Conservation (phyloP, 306 rosid genomes). For the Sindora glabra region DNA sequence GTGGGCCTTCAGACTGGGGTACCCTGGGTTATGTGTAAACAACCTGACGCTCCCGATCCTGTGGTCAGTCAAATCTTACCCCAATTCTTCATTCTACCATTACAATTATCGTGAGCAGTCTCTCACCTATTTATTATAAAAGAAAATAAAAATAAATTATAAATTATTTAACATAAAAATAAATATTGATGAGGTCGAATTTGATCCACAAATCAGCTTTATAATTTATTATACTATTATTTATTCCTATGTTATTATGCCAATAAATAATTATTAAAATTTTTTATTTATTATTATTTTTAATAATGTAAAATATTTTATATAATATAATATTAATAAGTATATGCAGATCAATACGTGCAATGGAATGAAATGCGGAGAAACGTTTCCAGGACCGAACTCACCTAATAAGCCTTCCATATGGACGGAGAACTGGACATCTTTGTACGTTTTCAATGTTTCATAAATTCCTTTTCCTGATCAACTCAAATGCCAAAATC, state of each 20-base stretch:
- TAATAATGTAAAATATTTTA: background rate
- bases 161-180: too few relatives aligned
- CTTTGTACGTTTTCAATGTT: slow-evolving; percentile 36
- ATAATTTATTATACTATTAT: too few relatives aligned
- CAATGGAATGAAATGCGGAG: slow-evolving; percentile 73
- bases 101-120: too few relatives aligned
- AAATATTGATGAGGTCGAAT: too few relatives aligned
- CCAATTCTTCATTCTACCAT: background rate
- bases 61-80: slow-evolving; percentile 32
- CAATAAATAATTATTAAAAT: too few relatives aligned
- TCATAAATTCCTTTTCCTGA: background rate
- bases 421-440: slow-evolving; percentile 87
- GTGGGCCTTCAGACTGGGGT: slow-evolving; percentile 60
- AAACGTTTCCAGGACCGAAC: slow-evolving; percentile 64
- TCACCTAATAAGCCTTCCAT: slow-evolving; percentile 60
- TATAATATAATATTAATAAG: too few relatives aligned
- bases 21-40: slow-evolving; percentile 87
- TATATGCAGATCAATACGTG: slow-evolving; percentile 59
- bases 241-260: too few relatives aligned
- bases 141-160: too few relatives aligned
- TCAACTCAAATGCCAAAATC: background rate
- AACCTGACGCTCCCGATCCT: slow-evolving; percentile 75
- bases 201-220: too few relatives aligned
- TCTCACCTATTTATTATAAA: too few relatives aligned
- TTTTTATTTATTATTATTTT: background rate